Percentiles rank a stretch among this genome's conserved stretches.
Conservation (phyloP, 345 rosid species). For the Moricandia arvensis region DNA sequence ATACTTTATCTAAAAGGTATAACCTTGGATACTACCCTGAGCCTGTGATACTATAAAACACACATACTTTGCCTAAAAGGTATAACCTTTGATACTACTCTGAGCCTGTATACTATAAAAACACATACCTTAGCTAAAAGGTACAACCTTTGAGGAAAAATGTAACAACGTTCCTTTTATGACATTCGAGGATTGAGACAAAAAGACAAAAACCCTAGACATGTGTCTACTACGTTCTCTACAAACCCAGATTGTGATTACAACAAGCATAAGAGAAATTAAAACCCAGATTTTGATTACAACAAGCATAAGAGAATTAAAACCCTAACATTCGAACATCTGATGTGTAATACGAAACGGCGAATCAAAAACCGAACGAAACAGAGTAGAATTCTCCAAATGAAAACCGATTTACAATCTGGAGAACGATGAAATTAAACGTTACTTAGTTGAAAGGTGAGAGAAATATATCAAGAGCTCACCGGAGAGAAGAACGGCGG, state of each 20-base stretch:
- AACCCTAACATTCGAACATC: neutral
- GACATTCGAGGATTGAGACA: neutral
- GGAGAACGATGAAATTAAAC: neutral
- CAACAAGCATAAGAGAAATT: neutral
- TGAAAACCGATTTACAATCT: neutral
- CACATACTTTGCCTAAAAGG: neutral
- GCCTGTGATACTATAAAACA: neutral
- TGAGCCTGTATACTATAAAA: neutral
- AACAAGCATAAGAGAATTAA: neutral
- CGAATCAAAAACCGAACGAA: neutral
- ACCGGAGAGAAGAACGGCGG: slow-evolving; percentile 18
- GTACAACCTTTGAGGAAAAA: neutral
- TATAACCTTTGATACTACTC: neutral
- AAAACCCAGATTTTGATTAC: neutral
- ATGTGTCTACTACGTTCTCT: slow-evolving; percentile 9
- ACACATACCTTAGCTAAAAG: neutral
- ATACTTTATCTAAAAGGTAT: neutral
- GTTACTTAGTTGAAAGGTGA: neutral
- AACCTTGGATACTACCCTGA: neutral
- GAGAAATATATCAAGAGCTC: neutral
- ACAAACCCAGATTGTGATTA: slow-evolving; percentile 14
- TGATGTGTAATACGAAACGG: neutral
- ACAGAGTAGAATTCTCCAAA: neutral
- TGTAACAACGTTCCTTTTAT: neutral
- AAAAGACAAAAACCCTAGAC: slow-evolving; percentile 15